phyloP scores from a whole-genome alignment of 2,329 filamentous ascomycete species.

The Furcasterigmium furcatum region DNA sequence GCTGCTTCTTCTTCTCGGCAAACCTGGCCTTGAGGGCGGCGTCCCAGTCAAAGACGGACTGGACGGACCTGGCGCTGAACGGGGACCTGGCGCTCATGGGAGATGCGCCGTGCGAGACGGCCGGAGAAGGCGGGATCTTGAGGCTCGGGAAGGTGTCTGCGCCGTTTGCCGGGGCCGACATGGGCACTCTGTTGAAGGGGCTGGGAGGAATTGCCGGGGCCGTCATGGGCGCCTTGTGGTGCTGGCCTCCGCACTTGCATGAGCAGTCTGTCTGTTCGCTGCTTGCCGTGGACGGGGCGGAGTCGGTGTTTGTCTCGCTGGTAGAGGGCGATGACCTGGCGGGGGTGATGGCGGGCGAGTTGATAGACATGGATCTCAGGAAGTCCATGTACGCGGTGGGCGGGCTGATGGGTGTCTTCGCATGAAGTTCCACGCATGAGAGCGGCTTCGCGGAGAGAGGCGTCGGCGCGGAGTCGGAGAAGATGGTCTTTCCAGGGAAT shows the following conservation, averaged over 20 bases:
- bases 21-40: slow-evolving; percentile 65
- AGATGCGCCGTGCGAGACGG: slow-evolving; percentile 64
- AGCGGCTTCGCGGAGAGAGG: slow-evolving; percentile 53
- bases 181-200: slow-evolving; percentile 51
- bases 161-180: slow-evolving; percentile 60
- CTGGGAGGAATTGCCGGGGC: slow-evolving; percentile 40
- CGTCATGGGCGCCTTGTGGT: slow-evolving; percentile 35
- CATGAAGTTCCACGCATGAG: slow-evolving; percentile 31
- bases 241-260: slow-evolving; percentile 50
- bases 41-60: slow-evolving; percentile 79
- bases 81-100: slow-evolving; percentile 71
- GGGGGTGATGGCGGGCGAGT: slow-evolving; percentile 58
- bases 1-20: slow-evolving; percentile 55
- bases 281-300: slow-evolving; percentile 35
- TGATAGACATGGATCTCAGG: slow-evolving; percentile 76
- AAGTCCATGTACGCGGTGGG: slow-evolving; percentile 91
- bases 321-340: slow-evolving; percentile 11
- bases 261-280: slow-evolving; percentile 54
- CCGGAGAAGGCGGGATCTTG: slow-evolving; percentile 74
- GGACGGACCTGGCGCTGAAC: slow-evolving; percentile 62
- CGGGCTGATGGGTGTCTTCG: slow-evolving; percentile 91
- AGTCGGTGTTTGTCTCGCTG: slow-evolving; percentile 18
- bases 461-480: slow-evolving; percentile 64
- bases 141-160: slow-evolving; percentile 61
- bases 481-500: slow-evolving; percentile 55